Evolutionary conservation across 2,329 filamentous ascomycete genomes (phyloP), one percentile per base, ranked within the genome.

Genomic region (Sordariomycetes sp.): DNA sequence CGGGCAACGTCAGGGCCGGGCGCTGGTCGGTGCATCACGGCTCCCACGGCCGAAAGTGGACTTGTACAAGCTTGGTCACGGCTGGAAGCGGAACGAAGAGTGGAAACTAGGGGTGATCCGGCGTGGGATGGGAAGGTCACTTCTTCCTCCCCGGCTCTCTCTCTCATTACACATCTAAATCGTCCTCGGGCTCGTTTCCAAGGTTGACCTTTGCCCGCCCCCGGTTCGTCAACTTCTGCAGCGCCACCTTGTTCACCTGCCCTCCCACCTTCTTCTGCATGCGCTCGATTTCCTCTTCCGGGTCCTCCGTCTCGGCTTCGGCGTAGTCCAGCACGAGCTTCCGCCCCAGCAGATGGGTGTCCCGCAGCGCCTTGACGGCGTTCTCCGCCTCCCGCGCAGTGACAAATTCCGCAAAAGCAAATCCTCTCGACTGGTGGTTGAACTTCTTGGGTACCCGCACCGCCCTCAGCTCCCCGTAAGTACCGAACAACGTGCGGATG

Each of bases 391-490:
- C 94, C 63, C 89, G 86, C 61, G 89, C 81, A 62, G 90, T 96
- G 61, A 90, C 85, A 72, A 97, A 99, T 68, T 97, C 91, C 53
- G 90, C 92, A 77, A 99, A 99, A 57, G 90, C 94, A 72, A 96
- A 99, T 59, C 94, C 94, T 71, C 92, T 87, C 65, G 91, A 85
- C 56, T 84, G 84, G 64, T 85, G 84, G 74, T 95, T 90, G 70
- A 96, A 92, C 72, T 96, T 97, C 76, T 95, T 91, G 56, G 94
- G 94, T 66, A 99, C 82, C 61, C 94, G 88, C 60, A 99, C 89
- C 56, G 90, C 92, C 66, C 90, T 87, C 61, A 99, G 82, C 69
- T 96, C 87, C 52, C 94, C 95, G 72, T 96, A 97, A 39, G 89
- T 85, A 60, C 88, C 84, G 68, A 97, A 91, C 50, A 97, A 78